Evolutionary conservation across 768 basidiomycete genomes (phyloP).

Genomic region (Termitomyces sp.): DNA sequence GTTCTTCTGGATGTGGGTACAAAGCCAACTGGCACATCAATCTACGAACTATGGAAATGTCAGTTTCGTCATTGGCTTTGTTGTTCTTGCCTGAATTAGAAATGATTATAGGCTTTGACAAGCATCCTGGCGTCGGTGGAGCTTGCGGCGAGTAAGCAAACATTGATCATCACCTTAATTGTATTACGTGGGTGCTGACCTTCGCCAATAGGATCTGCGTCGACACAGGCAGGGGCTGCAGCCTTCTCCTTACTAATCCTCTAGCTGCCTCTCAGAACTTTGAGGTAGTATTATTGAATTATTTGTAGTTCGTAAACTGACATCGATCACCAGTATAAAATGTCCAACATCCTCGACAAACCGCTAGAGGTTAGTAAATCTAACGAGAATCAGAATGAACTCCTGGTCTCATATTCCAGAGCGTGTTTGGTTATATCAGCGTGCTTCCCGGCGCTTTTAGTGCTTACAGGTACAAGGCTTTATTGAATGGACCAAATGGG

Average conservation of each 20-base stretch:
- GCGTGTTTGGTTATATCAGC: conserved; percentile 82
- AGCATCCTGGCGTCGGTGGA: conserved; percentile 81
- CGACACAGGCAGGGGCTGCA: conserved; percentile 70
- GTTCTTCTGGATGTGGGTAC: conserved; percentile 93
- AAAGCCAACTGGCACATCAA: conserved; percentile 89
- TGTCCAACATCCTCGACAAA: conserved; percentile 95
- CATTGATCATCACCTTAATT: neutral
- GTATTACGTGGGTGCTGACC: neutral
- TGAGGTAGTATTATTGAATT: conserved; percentile 41
- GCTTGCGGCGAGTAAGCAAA: conserved; percentile 86
- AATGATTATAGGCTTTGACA: conserved; percentile 58
- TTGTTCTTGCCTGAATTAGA: neutral
- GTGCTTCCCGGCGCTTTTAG: conserved; percentile 92
- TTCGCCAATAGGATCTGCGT: conserved; percentile 60
- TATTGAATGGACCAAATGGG: conserved; percentile 82
- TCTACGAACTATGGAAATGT: conserved; percentile 97
- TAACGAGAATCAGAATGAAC: neutral
- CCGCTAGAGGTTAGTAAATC: conserved; percentile 68
- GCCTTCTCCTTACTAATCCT: conserved; percentile 65
- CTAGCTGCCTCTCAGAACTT: conserved; percentile 95
- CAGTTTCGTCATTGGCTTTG: conserved; percentile 10
- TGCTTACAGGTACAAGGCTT: conserved; percentile 84
- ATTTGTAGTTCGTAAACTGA: neutral
- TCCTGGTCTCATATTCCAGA: conserved; percentile 27
- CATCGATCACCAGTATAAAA: conserved; percentile 62